Evolutionary conservation across 176 grass and related monocot species (phyloP).

Genomic region (Aegilops bicornis): DNA sequence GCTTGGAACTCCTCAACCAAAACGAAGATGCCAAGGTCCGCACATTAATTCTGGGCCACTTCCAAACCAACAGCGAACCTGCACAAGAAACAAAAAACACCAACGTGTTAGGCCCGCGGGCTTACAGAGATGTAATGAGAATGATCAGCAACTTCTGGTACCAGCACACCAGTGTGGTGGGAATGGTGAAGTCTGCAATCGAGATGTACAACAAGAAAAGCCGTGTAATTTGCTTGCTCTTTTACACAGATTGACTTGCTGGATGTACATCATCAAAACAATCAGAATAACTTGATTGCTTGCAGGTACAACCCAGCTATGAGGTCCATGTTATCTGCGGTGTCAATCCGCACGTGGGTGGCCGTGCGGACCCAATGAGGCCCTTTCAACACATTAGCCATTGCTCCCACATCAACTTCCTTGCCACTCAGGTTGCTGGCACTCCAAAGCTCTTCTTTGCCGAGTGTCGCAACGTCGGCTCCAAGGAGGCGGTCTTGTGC

Average conservation of each 20-base stretch:
- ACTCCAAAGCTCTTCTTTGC: neutral
- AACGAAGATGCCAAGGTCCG: neutral
- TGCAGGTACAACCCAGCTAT: neutral
- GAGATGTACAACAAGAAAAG: neutral
- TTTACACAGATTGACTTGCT: neutral
- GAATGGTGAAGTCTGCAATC: neutral
- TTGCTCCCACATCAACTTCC: no score
- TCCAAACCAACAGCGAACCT: neutral
- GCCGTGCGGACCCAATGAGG: no score
- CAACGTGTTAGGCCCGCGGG: neutral
- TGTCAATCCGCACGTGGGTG: no score
- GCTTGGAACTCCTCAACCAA: neutral
- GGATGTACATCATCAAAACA: neutral
- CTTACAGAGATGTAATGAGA: neutral
- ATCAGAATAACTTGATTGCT: neutral
- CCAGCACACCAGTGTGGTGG: neutral
- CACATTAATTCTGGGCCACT: neutral
- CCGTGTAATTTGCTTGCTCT: neutral
- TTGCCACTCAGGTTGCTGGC: neutral
- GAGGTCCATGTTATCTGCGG: no score
- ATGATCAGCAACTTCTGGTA: neutral
- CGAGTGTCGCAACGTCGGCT: neutral
- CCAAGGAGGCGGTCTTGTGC: neutral
- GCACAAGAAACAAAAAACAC: neutral
- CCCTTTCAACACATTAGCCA: no score